Percentiles rank a stretch among this genome's conserved stretches.
phyloP scores from a whole-genome alignment of 345 rosid genomes.

The Physaria fendleri region DNA sequence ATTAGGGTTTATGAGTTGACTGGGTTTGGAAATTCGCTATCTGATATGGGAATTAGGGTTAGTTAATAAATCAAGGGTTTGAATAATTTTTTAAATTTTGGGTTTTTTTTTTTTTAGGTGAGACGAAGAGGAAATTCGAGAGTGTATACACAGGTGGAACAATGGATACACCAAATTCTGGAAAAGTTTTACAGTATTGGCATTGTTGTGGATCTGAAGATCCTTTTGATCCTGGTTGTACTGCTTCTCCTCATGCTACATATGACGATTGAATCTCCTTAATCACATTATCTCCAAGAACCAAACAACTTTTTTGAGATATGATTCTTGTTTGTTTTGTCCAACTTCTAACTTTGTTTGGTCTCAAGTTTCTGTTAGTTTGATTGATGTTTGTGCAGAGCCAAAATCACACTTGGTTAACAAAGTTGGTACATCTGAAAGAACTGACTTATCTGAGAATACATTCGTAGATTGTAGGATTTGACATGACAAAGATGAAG shows the following conservation, averaged over 20 bases:
- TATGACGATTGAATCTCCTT: constrained; percentile 56
- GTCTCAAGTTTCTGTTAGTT: neutral
- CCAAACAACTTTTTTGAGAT: constrained; percentile 2
- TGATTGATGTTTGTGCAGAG: constrained; percentile 3
- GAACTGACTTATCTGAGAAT: too few relatives aligned
- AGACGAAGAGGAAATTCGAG: constrained; percentile 91
- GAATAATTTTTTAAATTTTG: neutral
- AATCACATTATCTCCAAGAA: constrained; percentile 13
- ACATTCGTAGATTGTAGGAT: too few relatives aligned
- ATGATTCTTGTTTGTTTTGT: neutral
- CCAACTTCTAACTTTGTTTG: neutral
- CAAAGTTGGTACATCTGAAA: too few relatives aligned
- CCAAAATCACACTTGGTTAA: too few relatives aligned
- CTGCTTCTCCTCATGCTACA: constrained; percentile 70
- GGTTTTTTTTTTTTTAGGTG: constrained; percentile 37
- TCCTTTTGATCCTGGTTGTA: constrained; percentile 83
- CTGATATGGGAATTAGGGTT: neutral
- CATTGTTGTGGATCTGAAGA: constrained; percentile 96
- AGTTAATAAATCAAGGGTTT: neutral
- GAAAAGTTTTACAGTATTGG: constrained; percentile 71
- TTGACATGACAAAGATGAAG: too few relatives aligned
- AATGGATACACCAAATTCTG: constrained; percentile 72
- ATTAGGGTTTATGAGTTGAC: neutral
- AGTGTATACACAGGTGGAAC: constrained; percentile 80
- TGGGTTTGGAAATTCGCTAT: neutral